phyloP scores from a whole-genome alignment of 495 filamentous ascomycete genomes.

The Neurospora cerealis region DNA sequence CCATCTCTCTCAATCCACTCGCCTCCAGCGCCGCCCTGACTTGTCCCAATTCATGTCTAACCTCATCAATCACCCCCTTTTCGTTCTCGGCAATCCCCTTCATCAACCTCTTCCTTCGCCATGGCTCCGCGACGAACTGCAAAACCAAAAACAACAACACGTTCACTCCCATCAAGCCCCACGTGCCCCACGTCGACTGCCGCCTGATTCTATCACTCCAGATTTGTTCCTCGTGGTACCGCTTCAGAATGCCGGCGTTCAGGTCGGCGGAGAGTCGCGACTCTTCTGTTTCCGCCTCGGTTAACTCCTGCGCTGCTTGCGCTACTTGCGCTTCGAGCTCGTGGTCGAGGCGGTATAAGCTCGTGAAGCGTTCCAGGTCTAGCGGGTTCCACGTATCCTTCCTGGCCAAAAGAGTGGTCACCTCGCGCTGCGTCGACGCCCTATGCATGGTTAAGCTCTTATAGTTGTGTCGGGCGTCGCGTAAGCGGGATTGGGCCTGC shows the following conservation, averaged over 20 bases:
- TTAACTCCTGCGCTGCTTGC: conserved; percentile 59
- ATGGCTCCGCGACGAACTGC: conserved; percentile 91
- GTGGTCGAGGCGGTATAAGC: conserved; percentile 85
- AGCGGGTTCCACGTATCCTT: conserved; percentile 82
- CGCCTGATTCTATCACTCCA: conserved; percentile 96
- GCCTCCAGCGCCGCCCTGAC: conserved; percentile 15
- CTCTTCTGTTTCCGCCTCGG: conserved; percentile 63
- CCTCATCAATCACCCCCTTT: conserved; percentile 59
- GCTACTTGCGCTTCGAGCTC: conserved; percentile 81
- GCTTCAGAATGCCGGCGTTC: conserved; percentile 67
- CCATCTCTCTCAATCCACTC: conserved; percentile 10
- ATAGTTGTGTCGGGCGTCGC: conserved; percentile 62
- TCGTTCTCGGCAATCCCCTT: conserved; percentile 60
- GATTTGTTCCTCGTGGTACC: conserved; percentile 98
- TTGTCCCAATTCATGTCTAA: conserved; percentile 34
- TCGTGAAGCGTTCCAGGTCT: conserved; percentile 92
- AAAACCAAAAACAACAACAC: conserved; percentile 80
- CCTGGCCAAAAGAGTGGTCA: conserved; percentile 83
- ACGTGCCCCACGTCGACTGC: conserved; percentile 96
- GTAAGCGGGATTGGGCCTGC: conserved; percentile 52
- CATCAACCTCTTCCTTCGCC: conserved; percentile 71
- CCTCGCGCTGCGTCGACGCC: conserved; percentile 84
- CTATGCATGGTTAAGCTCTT: conserved; percentile 67
- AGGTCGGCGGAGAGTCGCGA: conserved; percentile 63
- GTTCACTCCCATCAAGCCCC: conserved; percentile 96